phyloP scores from a whole-genome alignment of 306 rosid genomes.

The Acacia acuminata region DNA sequence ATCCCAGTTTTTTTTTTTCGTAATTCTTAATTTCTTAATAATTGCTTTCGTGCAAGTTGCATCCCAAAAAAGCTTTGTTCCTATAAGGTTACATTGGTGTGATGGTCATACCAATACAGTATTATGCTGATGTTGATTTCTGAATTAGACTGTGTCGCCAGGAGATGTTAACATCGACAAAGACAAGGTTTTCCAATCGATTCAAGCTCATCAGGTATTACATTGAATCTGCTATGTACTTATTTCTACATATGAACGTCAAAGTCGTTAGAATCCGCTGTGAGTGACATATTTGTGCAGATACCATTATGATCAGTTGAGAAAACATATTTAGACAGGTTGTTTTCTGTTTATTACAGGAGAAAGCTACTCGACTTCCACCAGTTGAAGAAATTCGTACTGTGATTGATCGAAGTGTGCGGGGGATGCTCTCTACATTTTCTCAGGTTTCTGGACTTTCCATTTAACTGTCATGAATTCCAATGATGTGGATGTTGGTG shows the following conservation, averaged over 20 bases:
- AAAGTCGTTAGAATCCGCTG: not conserved
- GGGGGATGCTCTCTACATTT: slow-evolving; percentile 82
- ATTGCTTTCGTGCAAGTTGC: not conserved
- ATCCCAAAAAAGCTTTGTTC: not conserved
- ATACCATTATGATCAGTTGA: not conserved
- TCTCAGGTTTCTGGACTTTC: slow-evolving; percentile 62
- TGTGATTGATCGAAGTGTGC: slow-evolving; percentile 63
- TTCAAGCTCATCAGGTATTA: slow-evolving; percentile 86
- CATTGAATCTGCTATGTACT: not conserved
- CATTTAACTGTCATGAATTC: not conserved
- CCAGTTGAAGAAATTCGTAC: slow-evolving; percentile 82
- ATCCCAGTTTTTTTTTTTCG: not conserved
- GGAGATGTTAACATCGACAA: slow-evolving; percentile 50
- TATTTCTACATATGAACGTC: not conserved
- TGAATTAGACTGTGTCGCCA: slow-evolving; percentile 52
- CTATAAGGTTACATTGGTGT: not conserved
- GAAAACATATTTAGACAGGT: not conserved
- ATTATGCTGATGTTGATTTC: slow-evolving; percentile 24
- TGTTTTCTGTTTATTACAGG: slow-evolving; percentile 49
- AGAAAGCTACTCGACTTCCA: slow-evolving; percentile 79
- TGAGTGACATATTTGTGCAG: not conserved
- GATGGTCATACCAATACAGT: slow-evolving; percentile 16
- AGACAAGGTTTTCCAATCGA: slow-evolving; percentile 55
- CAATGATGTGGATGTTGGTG: not conserved
- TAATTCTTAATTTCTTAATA: not conserved